phyloP scores from a whole-genome alignment of 495 filamentous ascomycete genomes.

The Aspergillus funiculosus region DNA sequence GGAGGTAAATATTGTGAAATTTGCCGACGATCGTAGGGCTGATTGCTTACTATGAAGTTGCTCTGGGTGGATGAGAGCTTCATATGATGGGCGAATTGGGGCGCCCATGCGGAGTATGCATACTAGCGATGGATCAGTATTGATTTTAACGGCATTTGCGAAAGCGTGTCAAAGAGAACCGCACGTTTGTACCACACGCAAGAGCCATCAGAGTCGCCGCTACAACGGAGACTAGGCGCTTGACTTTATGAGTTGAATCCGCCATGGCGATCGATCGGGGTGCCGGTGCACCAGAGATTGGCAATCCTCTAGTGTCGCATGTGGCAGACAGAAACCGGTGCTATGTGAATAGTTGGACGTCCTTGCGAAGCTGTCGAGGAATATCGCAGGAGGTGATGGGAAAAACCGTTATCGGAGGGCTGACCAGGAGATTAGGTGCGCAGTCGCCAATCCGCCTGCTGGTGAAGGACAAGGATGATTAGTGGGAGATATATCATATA shows the following conservation, averaged over 20 bases:
- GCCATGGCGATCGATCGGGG: slow-evolving; percentile 22
- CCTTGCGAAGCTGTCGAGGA: not conserved
- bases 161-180: slow-evolving; percentile 19
- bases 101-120: slow-evolving; percentile 97
- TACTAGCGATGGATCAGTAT: slow-evolving; percentile 53
- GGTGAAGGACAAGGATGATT: not conserved
- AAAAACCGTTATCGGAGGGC: slow-evolving; percentile 10
- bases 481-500: not conserved
- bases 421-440: not conserved
- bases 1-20: slow-evolving; percentile 7
- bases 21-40: not conserved
- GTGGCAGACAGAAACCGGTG: not conserved
- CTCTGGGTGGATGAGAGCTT: slow-evolving; percentile 82
- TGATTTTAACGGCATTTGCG: not conserved
- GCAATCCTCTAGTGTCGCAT: slow-evolving; percentile 6
- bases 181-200: slow-evolving; percentile 88
- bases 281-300: slow-evolving; percentile 7
- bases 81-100: slow-evolving; percentile 82
- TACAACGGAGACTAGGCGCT: slow-evolving; percentile 66
- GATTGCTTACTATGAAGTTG: slow-evolving; percentile 70
- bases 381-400: slow-evolving; percentile 2
- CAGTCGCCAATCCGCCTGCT: not conserved
- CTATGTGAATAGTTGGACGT: not conserved
- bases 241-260: slow-evolving; percentile 25
- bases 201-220: slow-evolving; percentile 83